Base-by-base conservation (phyloP, 441 rosid species). In the Jatropha multifida region DNA sequence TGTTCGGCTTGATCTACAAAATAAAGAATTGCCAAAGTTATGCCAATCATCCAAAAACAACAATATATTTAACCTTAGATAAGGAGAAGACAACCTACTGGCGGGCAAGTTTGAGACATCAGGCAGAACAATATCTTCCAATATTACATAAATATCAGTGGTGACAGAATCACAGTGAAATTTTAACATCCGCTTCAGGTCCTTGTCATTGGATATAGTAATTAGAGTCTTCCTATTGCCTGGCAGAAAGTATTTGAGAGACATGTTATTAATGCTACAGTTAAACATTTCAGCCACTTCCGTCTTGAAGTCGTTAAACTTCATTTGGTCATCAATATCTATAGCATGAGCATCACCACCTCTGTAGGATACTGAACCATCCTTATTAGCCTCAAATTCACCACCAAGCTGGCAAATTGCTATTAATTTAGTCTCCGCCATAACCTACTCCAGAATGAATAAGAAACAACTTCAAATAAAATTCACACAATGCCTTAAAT, bases 281-380 rank as follows among this genome's bases (percentile, higher is more conserved):
- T 82, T 90, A 63, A 92, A 94, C 96, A 94, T 90, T 83, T 94
- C 97, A 5, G 96, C 94, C 23, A 90, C 90, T 81, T 94, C 97
- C 46, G 74, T 68, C 83, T 87, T 82, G 80, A 94, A 94, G 76
- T 91, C 92, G 77, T 68, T 62, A 51, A 88, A 94, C 69, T 78
- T 83, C 85, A 81, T 82, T 69, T 88, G 81, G 46, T 89, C 91
- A 74, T 93, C 97, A 46, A 94, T 83, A 64, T 94, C 99, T 27
- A 94, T 90, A 3, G 97, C 97, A 74, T 94, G 97, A 27, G 99
- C 97, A 64, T 91, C 92, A 0, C 99, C 97, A 3, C 99, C 97
- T 70, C 81, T 86, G 78, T 93, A 94, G 8, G 88, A 78, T 63
- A 93, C 72, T 0, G 77, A 80, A 14, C 96, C 97, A 71, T 89